A percentile compares a stretch with the other conserved stretches of the same genome.
Conservation (phyloP, 495 filamentous ascomycete genomes). For the Annulohypoxylon stygium region DNA sequence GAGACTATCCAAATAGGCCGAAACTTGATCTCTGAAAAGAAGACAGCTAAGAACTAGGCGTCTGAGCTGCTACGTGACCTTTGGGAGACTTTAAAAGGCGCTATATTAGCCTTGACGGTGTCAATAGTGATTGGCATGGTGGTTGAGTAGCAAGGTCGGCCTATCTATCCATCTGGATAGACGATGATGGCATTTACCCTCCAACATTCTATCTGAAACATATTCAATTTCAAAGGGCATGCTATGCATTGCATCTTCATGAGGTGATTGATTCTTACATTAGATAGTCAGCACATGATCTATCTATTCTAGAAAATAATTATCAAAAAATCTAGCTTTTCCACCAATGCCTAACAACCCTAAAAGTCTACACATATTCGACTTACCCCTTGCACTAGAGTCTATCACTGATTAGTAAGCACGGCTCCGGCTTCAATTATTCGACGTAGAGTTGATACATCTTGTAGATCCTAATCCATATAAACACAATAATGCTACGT, state of each 20-base stretch:
- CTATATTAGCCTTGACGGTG: conserved; percentile 18
- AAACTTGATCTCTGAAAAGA: conserved; percentile 44
- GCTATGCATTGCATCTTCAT: not conserved
- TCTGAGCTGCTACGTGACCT: conserved; percentile 8
- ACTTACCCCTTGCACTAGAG: not conserved
- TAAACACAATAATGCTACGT: conserved; percentile 12
- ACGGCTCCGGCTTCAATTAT: not conserved
- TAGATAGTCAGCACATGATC: no score
- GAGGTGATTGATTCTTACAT: not conserved
- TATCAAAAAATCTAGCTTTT: no score
- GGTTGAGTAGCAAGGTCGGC: conserved; percentile 23
- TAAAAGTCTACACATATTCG: not conserved
- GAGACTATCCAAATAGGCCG: conserved; percentile 58
- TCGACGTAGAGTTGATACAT: conserved; percentile 21
- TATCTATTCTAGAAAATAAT: no score
- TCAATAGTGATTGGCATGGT: conserved; percentile 28
- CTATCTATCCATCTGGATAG: not conserved
- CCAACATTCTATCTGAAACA: not conserved
- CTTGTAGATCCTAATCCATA: conserved; percentile 24
- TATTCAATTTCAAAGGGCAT: not conserved
- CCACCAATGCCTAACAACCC: no score
- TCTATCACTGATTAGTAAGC: not conserved
- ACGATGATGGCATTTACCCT: not conserved
- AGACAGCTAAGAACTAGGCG: conserved; percentile 30
- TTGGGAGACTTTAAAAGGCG: conserved; percentile 20